Evolutionary conservation across 345 rosid species (phyloP), one percentile per base, ranked within the genome.

Genomic region (Trapa bicornis): DNA sequence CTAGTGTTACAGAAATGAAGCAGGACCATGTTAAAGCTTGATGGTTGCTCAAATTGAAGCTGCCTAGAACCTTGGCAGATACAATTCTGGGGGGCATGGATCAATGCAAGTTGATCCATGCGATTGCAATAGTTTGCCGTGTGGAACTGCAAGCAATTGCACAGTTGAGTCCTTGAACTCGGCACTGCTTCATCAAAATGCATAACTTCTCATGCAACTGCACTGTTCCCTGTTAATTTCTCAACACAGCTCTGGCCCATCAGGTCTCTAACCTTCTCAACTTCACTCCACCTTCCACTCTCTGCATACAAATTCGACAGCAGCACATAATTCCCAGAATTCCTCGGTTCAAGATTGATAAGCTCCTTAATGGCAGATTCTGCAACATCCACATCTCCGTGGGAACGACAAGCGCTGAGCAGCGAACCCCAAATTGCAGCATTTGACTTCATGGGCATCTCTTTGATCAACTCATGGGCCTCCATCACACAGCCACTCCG

Each of bases 221-320:
- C 67, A 6, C 75, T 67, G 13, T 48, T 47, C 17, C 75, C 71
- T 0, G 67, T 15, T 47, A 47, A 67, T 45, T 72, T 72, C 61
- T 67, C 35, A 11, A 67, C 43, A 13, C 35, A 15, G 62, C 32
- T 8, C 50, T 39, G 63, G 54, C 62, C 67, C 75, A 72, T 72
- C 70, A 39, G 63, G 38, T 38, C 67, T 43, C 75, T 67, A 38
- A 72, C 60, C 48, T 47, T 53, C 50, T 72, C 75, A 41, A 62
- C 75, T 36, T 38, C 75, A 36, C 39, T 32, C 75, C 75, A 72
- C 43, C 75, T 61, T 14, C 71, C 75, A 11, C 42, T 41, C 39
- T 72, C 67, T 4, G 71, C 75, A 10, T 72, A 72, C 61, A 72
- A 67, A 29, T 72, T 67, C 37, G 75, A 72, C 43, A 72, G 22